Base-by-base conservation (phyloP, 75 land plant genomes). In the Cunninghamia lanceolata region DNA sequence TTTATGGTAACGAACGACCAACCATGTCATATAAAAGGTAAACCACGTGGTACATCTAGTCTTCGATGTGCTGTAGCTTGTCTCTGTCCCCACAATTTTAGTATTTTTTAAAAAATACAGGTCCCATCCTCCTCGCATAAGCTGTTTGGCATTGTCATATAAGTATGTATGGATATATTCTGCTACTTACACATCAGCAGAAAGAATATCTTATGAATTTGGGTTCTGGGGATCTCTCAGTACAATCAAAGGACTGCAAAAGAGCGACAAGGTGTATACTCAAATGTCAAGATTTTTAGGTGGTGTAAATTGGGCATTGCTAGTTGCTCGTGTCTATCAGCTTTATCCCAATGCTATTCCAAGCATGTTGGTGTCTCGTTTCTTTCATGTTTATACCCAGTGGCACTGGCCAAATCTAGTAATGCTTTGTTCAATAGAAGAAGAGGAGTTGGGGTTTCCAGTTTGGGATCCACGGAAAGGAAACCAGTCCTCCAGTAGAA, bases 401-500 rank as follows among this genome's bases (percentile, higher is more conserved):
- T n/a, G n/a, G n/a, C n/a, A n/a, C n/a, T n/a, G n/a, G n/a, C n/a
- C n/a, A n/a, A n/a, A n/a, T n/a, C n/a, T n/a, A n/a, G n/a, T n/a
- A n/a, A n/a, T n/a, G n/a, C n/a, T n/a, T n/a, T n/a, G n/a, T n/a
- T n/a, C n/a, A n/a, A n/a, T n/a, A n/a, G n/a, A n/a, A n/a, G n/a
- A n/a, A n/a, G n/a, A n/a, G n/a, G n/a, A n/a, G n/a, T n/a, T n/a
- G n/a, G n/a, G n/a, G n/a, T n/a, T n/a, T n/a, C n/a, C n/a, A n/a
- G n/a, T n/a, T n/a, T n/a, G n/a, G n/a, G n/a, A n/a, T n/a, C n/a
- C n/a, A n/a, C n/a, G n/a, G n/a, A 14, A 93, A 92, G 56, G 92
- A 92, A 42, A 90, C 89, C 11, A 93, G 81, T 73, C 11, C 71
- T 47, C 89, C 85, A 66, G 84, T 90, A 70, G 92, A 89, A 40